Evolutionary conservation across 257 asterid species (phyloP).

Genomic region (Ajuga chamaepitys): DNA sequence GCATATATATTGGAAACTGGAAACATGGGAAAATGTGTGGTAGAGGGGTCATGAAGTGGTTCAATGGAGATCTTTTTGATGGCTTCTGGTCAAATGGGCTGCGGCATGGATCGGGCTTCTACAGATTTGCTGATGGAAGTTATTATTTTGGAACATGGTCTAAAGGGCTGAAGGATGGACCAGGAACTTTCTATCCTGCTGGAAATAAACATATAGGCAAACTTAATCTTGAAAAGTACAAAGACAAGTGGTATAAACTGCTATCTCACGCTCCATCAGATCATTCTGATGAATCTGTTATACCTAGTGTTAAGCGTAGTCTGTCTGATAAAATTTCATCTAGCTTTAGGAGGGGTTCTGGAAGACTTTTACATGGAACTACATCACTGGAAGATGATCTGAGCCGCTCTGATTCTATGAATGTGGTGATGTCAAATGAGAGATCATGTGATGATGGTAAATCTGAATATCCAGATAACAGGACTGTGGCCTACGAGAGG

Average conservation of each 20-base stretch:
- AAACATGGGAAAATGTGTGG: constrained; percentile 69
- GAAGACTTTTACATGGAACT: constrained; percentile 34
- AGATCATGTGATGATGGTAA: constrained; percentile 45
- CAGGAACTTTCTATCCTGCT: constrained; percentile 78
- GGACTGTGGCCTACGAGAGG: constrained; percentile 66
- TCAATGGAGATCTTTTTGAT: constrained; percentile 72
- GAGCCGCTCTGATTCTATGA: constrained; percentile 26
- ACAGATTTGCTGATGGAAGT: constrained; percentile 72
- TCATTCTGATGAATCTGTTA: constrained; percentile 33
- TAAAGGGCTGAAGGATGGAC: constrained; percentile 83
- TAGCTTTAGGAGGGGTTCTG: constrained; percentile 41
- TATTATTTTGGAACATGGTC: constrained; percentile 93
- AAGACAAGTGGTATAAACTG: constrained; percentile 37
- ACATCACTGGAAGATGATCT: constrained; percentile 30
- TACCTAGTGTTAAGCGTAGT: constrained; percentile 42
- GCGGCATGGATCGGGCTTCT: constrained; percentile 80
- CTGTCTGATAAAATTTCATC: constrained; percentile 53
- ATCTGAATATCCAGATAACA: constrained; percentile 32
- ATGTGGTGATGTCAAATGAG: constrained; percentile 31
- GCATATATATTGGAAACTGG: constrained; percentile 84
- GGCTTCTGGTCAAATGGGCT: constrained; percentile 84
- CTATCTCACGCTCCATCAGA: constrained; percentile 33
- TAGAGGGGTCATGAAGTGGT: constrained; percentile 93
- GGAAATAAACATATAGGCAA: constrained; percentile 42
- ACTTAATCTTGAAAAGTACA: constrained; percentile 31